These are phyloP conservation scores for Sungouiella blattae DNA, from an alignment of 805 yeast species.

Conservation along the genomic window DNA sequence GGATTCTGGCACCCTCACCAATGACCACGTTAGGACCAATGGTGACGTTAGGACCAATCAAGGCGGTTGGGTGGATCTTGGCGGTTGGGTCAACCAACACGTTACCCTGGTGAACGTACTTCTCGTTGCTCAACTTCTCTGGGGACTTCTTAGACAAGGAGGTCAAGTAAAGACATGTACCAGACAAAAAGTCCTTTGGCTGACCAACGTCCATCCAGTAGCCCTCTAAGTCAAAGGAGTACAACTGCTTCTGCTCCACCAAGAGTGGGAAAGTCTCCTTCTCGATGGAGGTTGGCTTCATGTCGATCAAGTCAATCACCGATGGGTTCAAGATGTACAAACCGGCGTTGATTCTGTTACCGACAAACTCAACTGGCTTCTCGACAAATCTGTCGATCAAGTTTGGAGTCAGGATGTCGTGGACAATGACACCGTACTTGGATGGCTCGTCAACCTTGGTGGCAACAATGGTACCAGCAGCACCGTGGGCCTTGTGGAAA, in stretches of 20 bases:
- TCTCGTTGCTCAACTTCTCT: conserved; percentile 61
- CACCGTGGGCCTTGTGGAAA: conserved; percentile 95
- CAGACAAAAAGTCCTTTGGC: conserved; percentile 98
- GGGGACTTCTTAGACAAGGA: conserved; percentile 81
- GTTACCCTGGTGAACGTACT: conserved; percentile 82
- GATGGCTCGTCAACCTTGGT: conserved; percentile 99
- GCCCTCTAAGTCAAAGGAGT: conserved; percentile 96
- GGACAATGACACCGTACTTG: conserved; percentile 98
- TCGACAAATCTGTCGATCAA: conserved; percentile 98
- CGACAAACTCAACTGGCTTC: conserved; percentile 98
- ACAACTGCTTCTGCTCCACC: conserved; percentile 83
- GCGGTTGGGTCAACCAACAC: conserved; percentile 95
- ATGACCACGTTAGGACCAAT: conserved; percentile 94
- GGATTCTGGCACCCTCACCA: conserved; percentile 98
- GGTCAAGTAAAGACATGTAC: conserved; percentile 87
- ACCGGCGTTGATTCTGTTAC: conserved; percentile 99
- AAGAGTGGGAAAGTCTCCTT: conserved; percentile 98
- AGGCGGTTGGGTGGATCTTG: conserved; percentile 84
- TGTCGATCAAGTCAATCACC: conserved; percentile 92
- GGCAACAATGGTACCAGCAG: conserved; percentile 97
- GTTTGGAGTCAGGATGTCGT: conserved; percentile 91
- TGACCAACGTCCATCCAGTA: conserved; percentile 99
- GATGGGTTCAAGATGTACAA: conserved; percentile 96
- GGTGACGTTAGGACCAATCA: conserved; percentile 97
- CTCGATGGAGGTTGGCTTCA: conserved; percentile 98